Conservation (phyloP, 768 basidiomycete genomes). For the Pilatotrama ljubarskyi region DNA sequence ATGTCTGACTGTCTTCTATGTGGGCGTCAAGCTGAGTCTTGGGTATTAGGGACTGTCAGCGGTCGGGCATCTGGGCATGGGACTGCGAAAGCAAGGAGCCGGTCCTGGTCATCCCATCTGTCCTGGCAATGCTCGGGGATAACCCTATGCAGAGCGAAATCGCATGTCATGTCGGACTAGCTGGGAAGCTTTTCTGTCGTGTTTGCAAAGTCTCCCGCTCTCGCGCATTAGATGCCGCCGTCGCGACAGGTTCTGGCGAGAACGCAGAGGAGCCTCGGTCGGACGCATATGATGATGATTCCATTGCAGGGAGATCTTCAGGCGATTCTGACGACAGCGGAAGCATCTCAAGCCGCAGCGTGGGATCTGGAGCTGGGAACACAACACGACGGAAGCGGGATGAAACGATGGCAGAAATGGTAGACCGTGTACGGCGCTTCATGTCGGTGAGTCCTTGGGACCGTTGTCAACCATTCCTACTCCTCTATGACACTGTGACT, state of each 20-base stretch:
- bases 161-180: slow-evolving; percentile 44
- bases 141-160: slow-evolving; percentile 49
- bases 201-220: slow-evolving; percentile 37
- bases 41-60: slow-evolving; percentile 26
- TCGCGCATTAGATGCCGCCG: background rate
- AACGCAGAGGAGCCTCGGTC: no score
- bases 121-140: slow-evolving; percentile 35
- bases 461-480: no score
- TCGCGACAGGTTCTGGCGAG: background rate
- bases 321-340: no score
- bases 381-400: no score
- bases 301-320: no score
- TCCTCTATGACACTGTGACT: background rate
- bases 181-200: slow-evolving; percentile 42
- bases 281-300: no score
- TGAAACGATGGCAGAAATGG: background rate
- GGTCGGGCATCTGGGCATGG: slow-evolving; percentile 41
- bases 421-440: background rate
- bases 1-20: background rate
- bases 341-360: no score
- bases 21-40: background rate
- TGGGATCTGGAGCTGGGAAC: no score
- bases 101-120: slow-evolving; percentile 17
- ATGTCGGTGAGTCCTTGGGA: background rate
- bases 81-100: slow-evolving; percentile 26